Evolutionary conservation across 2,329 filamentous ascomycete genomes (phyloP), one percentile per base, ranked within the genome.

Genomic region (Ustulina deusta): DNA sequence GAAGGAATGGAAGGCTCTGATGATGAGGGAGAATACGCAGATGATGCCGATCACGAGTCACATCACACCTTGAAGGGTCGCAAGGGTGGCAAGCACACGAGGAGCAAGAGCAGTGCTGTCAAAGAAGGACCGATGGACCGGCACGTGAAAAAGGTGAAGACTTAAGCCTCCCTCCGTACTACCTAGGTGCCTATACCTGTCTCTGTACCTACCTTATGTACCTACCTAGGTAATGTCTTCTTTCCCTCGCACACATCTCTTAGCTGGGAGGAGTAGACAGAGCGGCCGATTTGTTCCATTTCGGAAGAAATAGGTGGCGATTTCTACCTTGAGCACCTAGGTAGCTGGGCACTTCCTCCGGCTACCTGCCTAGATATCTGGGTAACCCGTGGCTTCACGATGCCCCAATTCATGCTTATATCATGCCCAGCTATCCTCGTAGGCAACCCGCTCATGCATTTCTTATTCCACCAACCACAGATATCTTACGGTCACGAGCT

Each of bases 1-100:
- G 81, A 81, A 68, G 81, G 80, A 29, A 76, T 80, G 25, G 74
- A 78, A 40, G 79, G 77, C 52, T 70, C 75, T 44, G 79, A 78
- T 1, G 76, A 73, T 17, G 69, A 73, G 25, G 72, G 63, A 22
- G 55, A 67, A 29, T 9, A 52, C n/a, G 61, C 57, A 3, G 65
- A 66, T 54, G 63, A 69, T 9, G 60, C 68, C 7, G 72, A 72
- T 7, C 66, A 74, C 25, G 62, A 70, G 29, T 49, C 59, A 29
- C 61, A 63, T n/a, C 51, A 52, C 40, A 48, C 27, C 15, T 6
- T 40, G 7, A 60, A 59, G 57, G 40, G 44, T 20, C 22, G 67
- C 54, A 65, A 51, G 17, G 44, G 65, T 4, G 64, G 61, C 5
- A 73, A 74, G 55, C 75, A 73, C 54, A 36, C 65, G 48, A 69